Conservation (phyloP, 208 protist species). For the Trypanosomatidae sp. region DNA sequence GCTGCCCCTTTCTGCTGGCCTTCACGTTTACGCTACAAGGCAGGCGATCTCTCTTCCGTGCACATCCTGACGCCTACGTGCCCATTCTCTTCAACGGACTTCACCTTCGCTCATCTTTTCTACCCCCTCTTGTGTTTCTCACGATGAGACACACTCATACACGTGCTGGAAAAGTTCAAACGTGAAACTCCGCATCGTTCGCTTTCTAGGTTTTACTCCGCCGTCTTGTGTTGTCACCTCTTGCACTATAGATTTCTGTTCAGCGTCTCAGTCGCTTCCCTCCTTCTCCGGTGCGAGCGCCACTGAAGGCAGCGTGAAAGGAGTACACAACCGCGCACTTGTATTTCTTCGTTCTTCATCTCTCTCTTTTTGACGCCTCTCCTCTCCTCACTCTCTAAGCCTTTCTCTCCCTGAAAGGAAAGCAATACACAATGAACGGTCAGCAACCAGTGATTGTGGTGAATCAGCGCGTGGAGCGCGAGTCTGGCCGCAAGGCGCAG, state of each 20-base stretch:
- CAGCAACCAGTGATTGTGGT: conserved; percentile 92
- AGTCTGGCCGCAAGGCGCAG: conserved; percentile 98
- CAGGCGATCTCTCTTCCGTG: not conserved
- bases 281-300: not conserved
- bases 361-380: not conserved
- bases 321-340: not conserved
- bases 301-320: not conserved
- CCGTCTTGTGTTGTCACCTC: not conserved
- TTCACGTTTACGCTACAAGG: not conserved
- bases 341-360: not conserved
- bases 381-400: not conserved
- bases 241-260: not conserved
- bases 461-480: conserved; percentile 96
- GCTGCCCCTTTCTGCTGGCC: not conserved
- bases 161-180: not conserved
- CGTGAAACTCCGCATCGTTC: conserved; percentile 1
- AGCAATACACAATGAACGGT: conserved; percentile 34
- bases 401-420: not conserved
- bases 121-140: conserved; percentile 6
- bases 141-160: not conserved
- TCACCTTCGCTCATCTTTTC: not conserved
- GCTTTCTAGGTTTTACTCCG: not conserved
- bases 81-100: not conserved
- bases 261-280: not conserved
- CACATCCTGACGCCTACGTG: not conserved